Percentiles rank a stretch among this genome's conserved stretches.
phyloP scores from a whole-genome alignment of 1,284 basidiomycete genomes.

The Pseudomicrostroma phylloplanum region DNA sequence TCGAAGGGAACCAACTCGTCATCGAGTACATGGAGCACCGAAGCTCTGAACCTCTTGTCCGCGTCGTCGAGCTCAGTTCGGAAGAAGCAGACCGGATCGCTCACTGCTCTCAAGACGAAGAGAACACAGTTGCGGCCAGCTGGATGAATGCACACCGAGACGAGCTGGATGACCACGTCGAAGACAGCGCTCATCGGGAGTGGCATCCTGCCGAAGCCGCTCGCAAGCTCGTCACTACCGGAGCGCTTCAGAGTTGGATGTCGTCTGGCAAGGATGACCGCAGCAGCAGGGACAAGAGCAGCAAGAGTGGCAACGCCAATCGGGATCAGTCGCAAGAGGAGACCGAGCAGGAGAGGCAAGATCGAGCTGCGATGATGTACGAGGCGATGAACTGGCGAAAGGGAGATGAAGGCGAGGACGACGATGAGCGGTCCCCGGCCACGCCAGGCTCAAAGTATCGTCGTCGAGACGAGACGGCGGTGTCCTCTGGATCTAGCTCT shows the following conservation, averaged over 20 bases:
- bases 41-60: slow-evolving; percentile 33
- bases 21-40: slow-evolving; percentile 38
- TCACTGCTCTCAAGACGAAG: slow-evolving; percentile 15
- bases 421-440: background rate
- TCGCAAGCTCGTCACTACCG: slow-evolving; percentile 23
- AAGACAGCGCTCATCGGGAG: slow-evolving; percentile 20
- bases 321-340: slow-evolving; percentile 11
- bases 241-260: slow-evolving; percentile 24
- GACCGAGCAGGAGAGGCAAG: slow-evolving; percentile 22
- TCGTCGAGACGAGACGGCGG: slow-evolving; percentile 13
- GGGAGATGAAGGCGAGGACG: slow-evolving; percentile 13
- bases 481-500: slow-evolving; percentile 3
- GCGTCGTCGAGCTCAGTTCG: slow-evolving; percentile 36
- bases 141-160: slow-evolving; percentile 33
- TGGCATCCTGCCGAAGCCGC: slow-evolving; percentile 30
- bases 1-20: slow-evolving; percentile 44
- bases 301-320: background rate
- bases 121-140: slow-evolving; percentile 27
- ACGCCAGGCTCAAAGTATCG: slow-evolving; percentile 8
- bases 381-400: slow-evolving; percentile 30
- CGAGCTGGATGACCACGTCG: slow-evolving; percentile 27
- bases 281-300: background rate
- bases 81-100: slow-evolving; percentile 21
- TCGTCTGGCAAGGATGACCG: slow-evolving; percentile 9
- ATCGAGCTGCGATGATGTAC: slow-evolving; percentile 23